phyloP scores from a whole-genome alignment of 352 stramenopile species.

The Globisporangium camurandrum region DNA sequence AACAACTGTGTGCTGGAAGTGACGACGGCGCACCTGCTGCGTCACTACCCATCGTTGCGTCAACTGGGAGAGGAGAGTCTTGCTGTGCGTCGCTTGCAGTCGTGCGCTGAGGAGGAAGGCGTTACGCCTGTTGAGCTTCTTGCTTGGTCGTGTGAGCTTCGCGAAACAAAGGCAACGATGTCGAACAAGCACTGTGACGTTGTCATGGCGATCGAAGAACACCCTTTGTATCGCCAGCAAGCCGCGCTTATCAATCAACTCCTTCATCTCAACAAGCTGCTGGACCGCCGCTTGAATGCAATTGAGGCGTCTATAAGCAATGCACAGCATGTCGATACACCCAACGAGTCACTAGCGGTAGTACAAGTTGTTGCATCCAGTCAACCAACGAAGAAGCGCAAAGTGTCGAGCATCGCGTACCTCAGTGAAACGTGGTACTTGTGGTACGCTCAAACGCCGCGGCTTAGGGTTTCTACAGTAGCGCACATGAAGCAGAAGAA shows the following conservation, averaged over 20 bases:
- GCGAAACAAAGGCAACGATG: not conserved
- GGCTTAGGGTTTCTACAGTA: not conserved
- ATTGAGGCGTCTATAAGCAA: not conserved
- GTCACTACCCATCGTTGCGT: not conserved
- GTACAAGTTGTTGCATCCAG: too few relatives aligned
- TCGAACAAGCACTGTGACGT: not conserved
- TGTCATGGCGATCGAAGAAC: not conserved
- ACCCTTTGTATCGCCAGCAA: not conserved
- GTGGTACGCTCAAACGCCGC: not conserved
- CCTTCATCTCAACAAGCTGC: not conserved
- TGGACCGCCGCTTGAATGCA: not conserved
- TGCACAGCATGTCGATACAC: too few relatives aligned
- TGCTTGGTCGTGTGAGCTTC: not conserved
- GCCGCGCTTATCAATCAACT: not conserved
- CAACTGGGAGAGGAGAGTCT: not conserved
- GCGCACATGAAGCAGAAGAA: not conserved
- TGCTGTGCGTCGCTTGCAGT: not conserved
- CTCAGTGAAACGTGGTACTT: not conserved
- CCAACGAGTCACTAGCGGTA: too few relatives aligned
- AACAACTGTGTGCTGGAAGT: not conserved
- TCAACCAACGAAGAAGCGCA: not conserved
- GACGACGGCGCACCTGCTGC: not conserved
- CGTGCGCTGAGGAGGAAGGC: too few relatives aligned
- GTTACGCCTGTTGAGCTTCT: not conserved
- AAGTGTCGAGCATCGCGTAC: not conserved